Base-by-base conservation (phyloP, 495 filamentous ascomycete genomes). In the Penicillium lividum region DNA sequence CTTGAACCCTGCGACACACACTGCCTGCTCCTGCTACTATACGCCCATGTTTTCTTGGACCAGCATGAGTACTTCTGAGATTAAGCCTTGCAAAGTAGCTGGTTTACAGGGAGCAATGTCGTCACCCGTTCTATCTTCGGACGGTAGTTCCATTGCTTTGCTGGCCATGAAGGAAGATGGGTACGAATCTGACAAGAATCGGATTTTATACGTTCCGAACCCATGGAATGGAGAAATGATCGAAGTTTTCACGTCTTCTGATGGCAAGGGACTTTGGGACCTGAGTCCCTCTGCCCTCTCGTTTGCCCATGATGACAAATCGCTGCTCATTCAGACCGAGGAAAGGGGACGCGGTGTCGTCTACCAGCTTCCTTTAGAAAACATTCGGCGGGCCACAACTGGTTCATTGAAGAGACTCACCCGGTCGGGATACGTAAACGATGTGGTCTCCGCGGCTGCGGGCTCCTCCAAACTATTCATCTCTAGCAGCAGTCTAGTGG, bases 161-260 rank as follows among this genome's bases (percentile, higher is more conserved):
- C 83, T 92, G 43, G 82, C 87, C 33, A 93, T 93, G 90, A 78
- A 81, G 27, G 77, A 85, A 58, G 84, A 88, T 62, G 91, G 91
- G 25, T 97, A 98, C 67, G 93, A 98, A 73, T 88, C 88, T 9
- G 93, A 97, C 75, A 90, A 91, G 71, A 89, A 92, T 48, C 80
- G 89, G 4, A 80, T 96, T 4, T 71, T 97, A 52, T 73, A 96
- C 13, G 69, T 91, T 48, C 72, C 73, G 6, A 83, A 88, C 61
- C 77, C 84, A 7, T 80, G 78, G 75, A 82, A 78, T 64, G 81
- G 83, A 5, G 68, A 76, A 38, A 74, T 76, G 58, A 77, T 85
- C 38, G 86, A 89, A 57, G 82, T 88, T 40, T 88, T 85, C 68
- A 70, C 77, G 47, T 86, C 85, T 0, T 54, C 78, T 1, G 83